Percentiles rank a stretch among this genome's conserved stretches.
These are phyloP conservation scores for Penicillium thymicola DNA, from an alignment of 2,329 filamentous ascomycete species.

Conservation along the genomic window DNA sequence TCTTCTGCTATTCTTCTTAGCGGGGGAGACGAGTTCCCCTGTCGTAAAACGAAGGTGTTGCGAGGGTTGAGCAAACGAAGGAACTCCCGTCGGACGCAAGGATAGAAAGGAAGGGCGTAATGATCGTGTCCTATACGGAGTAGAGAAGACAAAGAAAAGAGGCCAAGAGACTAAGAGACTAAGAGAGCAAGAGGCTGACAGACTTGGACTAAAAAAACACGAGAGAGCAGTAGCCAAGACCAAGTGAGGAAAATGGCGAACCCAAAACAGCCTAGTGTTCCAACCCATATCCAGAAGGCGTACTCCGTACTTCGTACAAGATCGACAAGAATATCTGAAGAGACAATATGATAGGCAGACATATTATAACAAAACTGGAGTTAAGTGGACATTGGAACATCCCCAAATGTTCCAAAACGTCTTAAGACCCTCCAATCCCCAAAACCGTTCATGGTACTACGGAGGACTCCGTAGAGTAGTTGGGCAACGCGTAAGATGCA, in stretches of 20 bases:
- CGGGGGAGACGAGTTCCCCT: neutral
- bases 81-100: slow-evolving; percentile 8
- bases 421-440: neutral
- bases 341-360: neutral
- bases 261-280: slow-evolving; percentile 10
- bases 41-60: slow-evolving; percentile 4
- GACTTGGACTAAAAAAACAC: neutral
- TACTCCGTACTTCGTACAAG: neutral
- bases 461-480: too few relatives aligned
- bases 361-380: neutral
- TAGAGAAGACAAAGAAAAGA: neutral
- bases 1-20: neutral
- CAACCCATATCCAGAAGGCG: neutral
- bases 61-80: slow-evolving; percentile 4
- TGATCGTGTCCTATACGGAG: neutral
- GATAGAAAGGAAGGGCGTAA: slow-evolving; percentile 3
- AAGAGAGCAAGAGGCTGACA: too few relatives aligned
- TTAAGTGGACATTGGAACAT: neutral
- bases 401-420: neutral
- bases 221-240: slow-evolving; percentile 1
- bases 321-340: neutral
- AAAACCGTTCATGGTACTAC: neutral
- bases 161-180: neutral
- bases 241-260: neutral
- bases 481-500: neutral